Evolutionary conservation across 768 basidiomycete species (phyloP), one percentile per base, ranked within the genome.

Genomic region (Pseudohyphozyma bogoriensis): DNA sequence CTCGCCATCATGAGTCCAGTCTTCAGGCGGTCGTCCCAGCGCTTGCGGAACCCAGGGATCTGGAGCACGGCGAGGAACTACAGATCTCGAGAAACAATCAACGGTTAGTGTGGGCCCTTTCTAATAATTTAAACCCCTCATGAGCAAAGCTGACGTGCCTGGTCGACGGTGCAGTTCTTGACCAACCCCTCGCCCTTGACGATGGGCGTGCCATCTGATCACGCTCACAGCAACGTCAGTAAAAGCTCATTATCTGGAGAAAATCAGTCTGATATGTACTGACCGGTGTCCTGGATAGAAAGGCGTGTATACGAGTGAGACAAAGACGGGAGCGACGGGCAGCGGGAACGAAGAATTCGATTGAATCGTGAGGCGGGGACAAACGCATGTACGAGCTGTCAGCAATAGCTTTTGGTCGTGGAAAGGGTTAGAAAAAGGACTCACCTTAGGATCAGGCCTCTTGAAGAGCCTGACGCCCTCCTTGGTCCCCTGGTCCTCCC

Each of bases 41-140:
- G 24, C 44, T 56, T 59, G 35, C 62, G 54, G 50, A 59, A 46
- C 3, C 58, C 58, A 10, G 62, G 58, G 4, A 63, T 58, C 32
- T 52, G 55, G 36, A 63, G 36, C 3, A 58, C 60, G 24, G 62
- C 45, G 57, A 68, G 60, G 55, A 60, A 45, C 62, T 59, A 26
- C 24, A 28, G 10, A 16, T 1, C n/a, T n/a, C 45, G 57, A 68
- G 60, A 52, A 60, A 45, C 62, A 55, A 26, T 16, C 20, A 5
- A 16, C 1, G 29, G 39, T 13, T 20, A 2, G 12, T 2, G 16
- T 20, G n/a, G 16, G 16, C 29, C 32, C 18, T 12, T 5, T 24
- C 26, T 2, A 20, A 5, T 15, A 6, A n/a, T 35, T n/a, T n/a
- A 28, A 4, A 40, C 8, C 36, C n/a, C n/a, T n/a, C n/a, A 26